Conservation (phyloP, 805 yeast genomes). For the Ogataea degrootiae region DNA sequence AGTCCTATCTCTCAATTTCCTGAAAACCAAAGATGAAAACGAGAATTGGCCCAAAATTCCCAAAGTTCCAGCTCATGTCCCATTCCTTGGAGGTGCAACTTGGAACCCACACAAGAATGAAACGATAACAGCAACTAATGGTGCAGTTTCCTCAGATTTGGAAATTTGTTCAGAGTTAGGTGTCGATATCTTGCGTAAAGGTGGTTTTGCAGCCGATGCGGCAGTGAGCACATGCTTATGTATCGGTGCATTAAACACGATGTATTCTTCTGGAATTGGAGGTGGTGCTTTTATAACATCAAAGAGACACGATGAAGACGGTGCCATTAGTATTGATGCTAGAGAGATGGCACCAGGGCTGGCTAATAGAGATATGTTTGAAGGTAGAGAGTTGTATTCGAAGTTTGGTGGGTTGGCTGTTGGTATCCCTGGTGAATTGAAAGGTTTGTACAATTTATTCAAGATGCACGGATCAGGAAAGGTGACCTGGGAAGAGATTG, state of each 20-base stretch:
- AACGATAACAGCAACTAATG: slow-evolving; percentile 38
- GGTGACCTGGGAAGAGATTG: slow-evolving; percentile 64
- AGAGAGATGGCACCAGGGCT: slow-evolving; percentile 79
- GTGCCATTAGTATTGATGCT: slow-evolving; percentile 68
- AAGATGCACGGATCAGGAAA: slow-evolving; percentile 64
- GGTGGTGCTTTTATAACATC: slow-evolving; percentile 82
- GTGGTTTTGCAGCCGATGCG: slow-evolving; percentile 91
- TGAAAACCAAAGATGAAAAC: background rate
- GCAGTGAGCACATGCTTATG: slow-evolving; percentile 86
- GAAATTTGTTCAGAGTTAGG: slow-evolving; percentile 63
- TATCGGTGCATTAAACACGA: slow-evolving; percentile 77
- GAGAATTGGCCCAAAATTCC: slow-evolving; percentile 2
- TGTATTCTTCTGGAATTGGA: slow-evolving; percentile 89
- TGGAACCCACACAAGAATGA: slow-evolving; percentile 37
- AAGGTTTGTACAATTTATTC: slow-evolving; percentile 68
- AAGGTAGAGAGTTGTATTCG: slow-evolving; percentile 41
- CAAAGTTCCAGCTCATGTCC: slow-evolving; percentile 26
- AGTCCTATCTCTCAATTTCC: background rate
- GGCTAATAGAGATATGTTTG: slow-evolving; percentile 64
- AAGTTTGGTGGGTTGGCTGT: slow-evolving; percentile 83
- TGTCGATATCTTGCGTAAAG: slow-evolving; percentile 42
- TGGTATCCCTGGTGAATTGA: slow-evolving; percentile 88
- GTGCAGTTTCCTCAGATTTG: slow-evolving; percentile 67
- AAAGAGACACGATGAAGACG: slow-evolving; percentile 33
- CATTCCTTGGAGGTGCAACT: slow-evolving; percentile 33